These are phyloP conservation scores for Euphorbia lathyris DNA, from an alignment of 345 rosid genomes.

Conservation along the genomic window DNA sequence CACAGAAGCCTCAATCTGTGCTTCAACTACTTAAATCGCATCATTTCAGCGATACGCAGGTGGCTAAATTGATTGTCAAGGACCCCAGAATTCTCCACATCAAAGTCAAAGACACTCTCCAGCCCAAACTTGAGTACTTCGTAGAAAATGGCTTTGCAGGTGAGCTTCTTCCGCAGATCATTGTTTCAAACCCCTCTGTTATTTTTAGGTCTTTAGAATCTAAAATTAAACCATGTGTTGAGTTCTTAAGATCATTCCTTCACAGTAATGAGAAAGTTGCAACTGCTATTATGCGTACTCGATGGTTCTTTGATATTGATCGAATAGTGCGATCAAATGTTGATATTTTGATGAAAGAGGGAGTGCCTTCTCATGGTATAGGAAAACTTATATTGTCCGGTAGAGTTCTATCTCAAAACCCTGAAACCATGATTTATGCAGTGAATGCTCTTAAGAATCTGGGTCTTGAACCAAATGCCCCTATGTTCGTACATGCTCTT, in stretches of 20 bases:
- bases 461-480: slow-evolving; percentile 17
- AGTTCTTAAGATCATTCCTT: slow-evolving; percentile 11
- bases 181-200: slow-evolving; percentile 11
- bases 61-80: slow-evolving; percentile 18
- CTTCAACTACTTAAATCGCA: slow-evolving; percentile 14
- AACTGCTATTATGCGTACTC: slow-evolving; percentile 15
- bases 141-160: slow-evolving; percentile 17
- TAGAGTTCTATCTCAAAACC: slow-evolving; percentile 1
- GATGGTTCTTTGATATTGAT: slow-evolving; percentile 12
- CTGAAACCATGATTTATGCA: slow-evolving; percentile 9
- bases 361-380: slow-evolving; percentile 10
- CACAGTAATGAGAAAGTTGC: slow-evolving; percentile 11
- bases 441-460: slow-evolving; percentile 15
- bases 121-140: slow-evolving; percentile 24
- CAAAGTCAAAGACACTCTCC: slow-evolving; percentile 6
- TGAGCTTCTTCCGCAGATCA: slow-evolving; percentile 14
- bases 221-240: slow-evolving; percentile 20
- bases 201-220: slow-evolving; percentile 5
- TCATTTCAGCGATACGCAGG: slow-evolving; percentile 17
- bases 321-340: slow-evolving; percentile 17
- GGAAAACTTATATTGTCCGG: slow-evolving; percentile 11
- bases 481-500: slow-evolving; percentile 20
- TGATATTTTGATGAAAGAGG: slow-evolving; percentile 17
- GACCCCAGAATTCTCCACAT: slow-evolving; percentile 3
- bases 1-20: slow-evolving; percentile 8